Conservation (phyloP, 768 basidiomycete species). For the Gymnopilus dilepis region DNA sequence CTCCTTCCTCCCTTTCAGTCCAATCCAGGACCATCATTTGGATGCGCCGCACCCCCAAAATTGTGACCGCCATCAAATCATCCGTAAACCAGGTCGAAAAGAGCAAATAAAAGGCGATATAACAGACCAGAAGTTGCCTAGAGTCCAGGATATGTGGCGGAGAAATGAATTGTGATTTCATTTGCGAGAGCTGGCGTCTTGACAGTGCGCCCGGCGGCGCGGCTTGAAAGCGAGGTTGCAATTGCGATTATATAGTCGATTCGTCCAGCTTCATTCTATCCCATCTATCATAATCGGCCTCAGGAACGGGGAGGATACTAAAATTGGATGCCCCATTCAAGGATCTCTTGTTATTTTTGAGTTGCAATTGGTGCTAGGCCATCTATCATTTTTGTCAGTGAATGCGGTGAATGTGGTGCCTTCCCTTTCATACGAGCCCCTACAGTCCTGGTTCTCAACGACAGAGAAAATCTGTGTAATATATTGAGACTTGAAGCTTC, state of each 20-base stretch:
- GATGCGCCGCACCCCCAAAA: background rate
- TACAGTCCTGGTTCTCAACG: background rate
- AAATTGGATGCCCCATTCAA: conserved; percentile 10
- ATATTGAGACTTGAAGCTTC: background rate
- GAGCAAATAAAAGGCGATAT: background rate
- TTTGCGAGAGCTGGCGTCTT: background rate
- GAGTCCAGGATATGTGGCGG: background rate
- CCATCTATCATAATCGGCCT: conserved; percentile 3
- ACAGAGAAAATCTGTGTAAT: background rate
- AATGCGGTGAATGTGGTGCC: conserved; percentile 1
- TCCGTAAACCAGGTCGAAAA: background rate
- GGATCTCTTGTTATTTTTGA: background rate
- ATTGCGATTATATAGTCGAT: background rate
- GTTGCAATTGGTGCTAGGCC: background rate
- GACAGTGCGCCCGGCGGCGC: background rate
- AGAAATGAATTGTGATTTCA: conserved; percentile 9
- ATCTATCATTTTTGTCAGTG: background rate
- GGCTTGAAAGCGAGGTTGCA: background rate
- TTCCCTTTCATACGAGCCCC: background rate
- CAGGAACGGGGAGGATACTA: conserved; percentile 7
- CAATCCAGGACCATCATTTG: background rate
- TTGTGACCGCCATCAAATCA: background rate
- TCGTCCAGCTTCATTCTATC: conserved; percentile 4
- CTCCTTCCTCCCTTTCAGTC: background rate
- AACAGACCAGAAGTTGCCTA: background rate